Base-by-base conservation (phyloP, 2,329 filamentous ascomycete species). In the Lojkania enalia region DNA sequence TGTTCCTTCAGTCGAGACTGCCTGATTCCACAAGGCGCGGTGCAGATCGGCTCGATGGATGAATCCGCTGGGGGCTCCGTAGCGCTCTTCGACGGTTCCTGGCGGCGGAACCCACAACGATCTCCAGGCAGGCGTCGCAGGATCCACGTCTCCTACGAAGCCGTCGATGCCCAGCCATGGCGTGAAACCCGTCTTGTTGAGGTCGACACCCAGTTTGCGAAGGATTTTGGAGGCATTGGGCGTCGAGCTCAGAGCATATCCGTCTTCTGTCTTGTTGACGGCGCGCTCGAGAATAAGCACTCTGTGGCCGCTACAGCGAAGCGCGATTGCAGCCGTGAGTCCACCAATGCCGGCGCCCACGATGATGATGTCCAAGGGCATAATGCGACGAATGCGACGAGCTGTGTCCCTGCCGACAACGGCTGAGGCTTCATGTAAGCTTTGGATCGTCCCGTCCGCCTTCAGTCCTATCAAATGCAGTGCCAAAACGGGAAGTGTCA, bases 31-130 rank as follows among this genome's bases (percentile, higher is more conserved):
- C 31, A 43, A 38, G 40, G 23, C 23, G 7, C 40, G 40, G 20
- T 45, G 42, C 21, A 39, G 33, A 41, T 45, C 42, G 18, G 18
- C 42, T 21, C 42, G 35, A 30, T 45, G 42, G 18, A 45, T 45
- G n/a, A 45, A 21, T 21, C 42, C 36, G n/a, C 18, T 37, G 18
- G 40, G 40, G 18, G 40, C 31, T 36, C 40, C 40, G 19, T 36
- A 43, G 20, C 23, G 31, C 13, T 43, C 40, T 20, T 29, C 40
- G 32, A 43, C 40, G 25, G 39, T 33, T 42, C 29, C 27, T 42
- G 39, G 39, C 29, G 29, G 39, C 30, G 39, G 29, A 35, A 35
- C 39, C 39, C 39, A 42, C 14, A 40, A 19, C 5, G 37, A 40
- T 40, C 23, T 40, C 37, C 37, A 40, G 37, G 37, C 37, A 15